Evolutionary conservation across 257 asterid genomes (phyloP), one percentile per base, ranked within the genome.

Genomic region (Primulina huaijiensis): DNA sequence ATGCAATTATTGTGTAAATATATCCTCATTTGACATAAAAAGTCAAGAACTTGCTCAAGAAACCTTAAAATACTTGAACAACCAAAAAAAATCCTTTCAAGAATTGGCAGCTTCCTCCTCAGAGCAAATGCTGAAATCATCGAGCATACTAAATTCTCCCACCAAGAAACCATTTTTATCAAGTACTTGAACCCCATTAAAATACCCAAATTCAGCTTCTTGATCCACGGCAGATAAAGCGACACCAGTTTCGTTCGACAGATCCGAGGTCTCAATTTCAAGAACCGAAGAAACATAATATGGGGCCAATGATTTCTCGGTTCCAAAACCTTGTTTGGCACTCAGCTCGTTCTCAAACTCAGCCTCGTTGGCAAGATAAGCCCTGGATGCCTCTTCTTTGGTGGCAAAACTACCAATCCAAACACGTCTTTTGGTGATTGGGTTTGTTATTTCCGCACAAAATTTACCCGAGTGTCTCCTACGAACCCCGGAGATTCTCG

Each of bases 391-490:
- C 66, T 76, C 86, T 29, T 78, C 88, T 6, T 80, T 82, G 21
- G 84, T 78, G 40, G 6, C 4, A 67, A 78, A 83, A 21, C 81
- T 83, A 3, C 86, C 84, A 76, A 83, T 62, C 86, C 84, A 83
- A 53, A 81, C 50, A 8, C 81, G 80, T 16, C 62, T 76, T 72
- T 78, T 83, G 59, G 1, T 12, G 8, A 66, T 40, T 0, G 88
- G 86, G 60, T 81, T 82, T 64, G 76, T 78, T 16, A 83, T 78
- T 55, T 78, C 85, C 0, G 88, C 77, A 4, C 64, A n/a, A 30
- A 43, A 83, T 34, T 69, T 81, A 2, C 86, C 88, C 67, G 57
- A 76, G n/a, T 35, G 63, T 19, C 86, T 65, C 81, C 29, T 31
- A 40, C 77, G 69, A 30, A 72, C 81, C 56, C 88, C 88, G 2